Conservation (phyloP, 192 early-diverging fungal species). For the Dissophora globulifera region DNA sequence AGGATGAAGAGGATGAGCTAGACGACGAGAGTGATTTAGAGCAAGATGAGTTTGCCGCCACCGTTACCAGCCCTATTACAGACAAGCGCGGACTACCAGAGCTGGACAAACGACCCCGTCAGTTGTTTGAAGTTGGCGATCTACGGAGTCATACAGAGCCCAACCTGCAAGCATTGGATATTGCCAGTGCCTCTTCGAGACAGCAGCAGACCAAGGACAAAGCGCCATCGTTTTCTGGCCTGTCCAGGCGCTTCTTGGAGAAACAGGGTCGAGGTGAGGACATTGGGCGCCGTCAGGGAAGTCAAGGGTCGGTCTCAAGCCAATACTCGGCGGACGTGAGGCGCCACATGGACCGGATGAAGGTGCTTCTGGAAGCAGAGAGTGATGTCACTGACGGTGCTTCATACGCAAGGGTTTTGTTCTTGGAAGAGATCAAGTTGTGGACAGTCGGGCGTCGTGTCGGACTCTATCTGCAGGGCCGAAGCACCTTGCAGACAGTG, state of each 20-base stretch:
- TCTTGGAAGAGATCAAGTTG: constrained; percentile 48
- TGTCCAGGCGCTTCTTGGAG: constrained; percentile 20
- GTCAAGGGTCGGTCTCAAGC: neutral
- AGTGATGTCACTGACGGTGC: constrained; percentile 44
- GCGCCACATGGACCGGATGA: constrained; percentile 49
- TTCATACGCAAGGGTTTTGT: constrained; percentile 33
- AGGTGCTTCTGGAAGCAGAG: constrained; percentile 39
- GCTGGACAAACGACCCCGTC: neutral
- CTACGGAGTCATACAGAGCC: neutral
- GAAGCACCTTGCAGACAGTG: constrained; percentile 8
- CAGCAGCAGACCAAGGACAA: neutral
- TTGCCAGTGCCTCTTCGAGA: neutral
- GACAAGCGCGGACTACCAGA: neutral
- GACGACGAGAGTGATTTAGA: constrained; percentile 30
- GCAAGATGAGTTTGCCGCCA: constrained; percentile 12
- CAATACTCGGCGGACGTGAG: constrained; percentile 12
- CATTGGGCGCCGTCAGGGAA: neutral
- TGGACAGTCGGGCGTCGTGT: constrained; percentile 45
- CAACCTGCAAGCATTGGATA: neutral
- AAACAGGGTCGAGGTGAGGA: constrained; percentile 34
- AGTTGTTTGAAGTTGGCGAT: neutral
- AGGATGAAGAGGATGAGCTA: neutral
- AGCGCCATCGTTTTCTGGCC: constrained; percentile 16
- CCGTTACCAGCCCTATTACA: neutral
- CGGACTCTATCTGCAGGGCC: constrained; percentile 24